Conservation (phyloP, 2,329 filamentous ascomycete genomes). For the Cladorrhinum sp. region DNA sequence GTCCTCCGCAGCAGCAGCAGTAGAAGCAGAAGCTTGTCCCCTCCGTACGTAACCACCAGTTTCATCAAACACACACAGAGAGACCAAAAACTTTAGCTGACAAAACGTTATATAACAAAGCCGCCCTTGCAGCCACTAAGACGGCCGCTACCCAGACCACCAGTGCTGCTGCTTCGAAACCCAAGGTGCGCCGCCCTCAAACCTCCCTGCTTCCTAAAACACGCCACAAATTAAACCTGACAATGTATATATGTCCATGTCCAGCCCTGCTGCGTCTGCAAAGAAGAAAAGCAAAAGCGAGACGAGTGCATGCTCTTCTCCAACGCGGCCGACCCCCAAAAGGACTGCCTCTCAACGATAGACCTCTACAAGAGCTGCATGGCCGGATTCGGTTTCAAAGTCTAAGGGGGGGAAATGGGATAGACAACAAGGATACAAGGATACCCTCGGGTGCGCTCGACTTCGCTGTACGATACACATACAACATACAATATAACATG, state of each 20-base stretch:
- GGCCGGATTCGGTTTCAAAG: constrained; percentile 86
- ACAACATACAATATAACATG: background rate
- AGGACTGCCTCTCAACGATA: constrained; percentile 79
- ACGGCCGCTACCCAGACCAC: constrained; percentile 9
- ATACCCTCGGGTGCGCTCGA: too few species aligned
- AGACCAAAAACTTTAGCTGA: background rate
- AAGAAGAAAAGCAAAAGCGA: constrained; percentile 83
- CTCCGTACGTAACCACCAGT: background rate
- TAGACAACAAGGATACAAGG: too few species aligned
- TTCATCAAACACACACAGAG: background rate
- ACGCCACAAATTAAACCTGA: background rate
- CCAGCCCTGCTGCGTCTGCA: constrained; percentile 97
- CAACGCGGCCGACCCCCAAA: constrained; percentile 73
- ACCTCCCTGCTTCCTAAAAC: background rate
- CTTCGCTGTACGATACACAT: background rate
- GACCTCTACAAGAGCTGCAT: constrained; percentile 88
- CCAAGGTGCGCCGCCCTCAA: constrained; percentile 38
- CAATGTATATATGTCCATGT: background rate
- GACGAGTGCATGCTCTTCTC: constrained; percentile 99
- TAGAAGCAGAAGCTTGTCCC: background rate
- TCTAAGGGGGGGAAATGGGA: constrained; percentile 35
- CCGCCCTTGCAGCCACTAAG: background rate
- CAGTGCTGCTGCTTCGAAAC: constrained; percentile 30
- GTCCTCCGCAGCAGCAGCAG: background rate
- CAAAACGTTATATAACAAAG: background rate